Evolutionary conservation across 2,329 filamentous ascomycete species (phyloP), one percentile per base, ranked within the genome.

Genomic region (Nothopassalora personata): DNA sequence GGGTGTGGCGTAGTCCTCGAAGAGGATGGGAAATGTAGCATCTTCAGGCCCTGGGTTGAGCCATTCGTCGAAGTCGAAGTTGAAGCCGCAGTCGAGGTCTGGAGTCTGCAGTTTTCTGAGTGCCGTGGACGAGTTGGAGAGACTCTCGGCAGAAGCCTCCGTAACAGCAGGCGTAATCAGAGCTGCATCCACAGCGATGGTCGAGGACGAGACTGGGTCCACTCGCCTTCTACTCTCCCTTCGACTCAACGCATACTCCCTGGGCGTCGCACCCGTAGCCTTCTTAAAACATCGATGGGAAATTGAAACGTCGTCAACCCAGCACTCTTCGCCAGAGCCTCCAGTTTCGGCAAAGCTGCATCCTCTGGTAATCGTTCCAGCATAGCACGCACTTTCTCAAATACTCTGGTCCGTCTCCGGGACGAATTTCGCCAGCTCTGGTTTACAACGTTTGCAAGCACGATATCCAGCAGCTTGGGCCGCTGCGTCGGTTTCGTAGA

Each of bases 301-400:
- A 86, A 83, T 66, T 86, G 83, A 70, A 82, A 80, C 55, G 82
- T 81, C 4, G 81, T 83, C 46, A 85, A 69, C 0, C 80, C 80
- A 4, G 80, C 80, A 66, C 76, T 75, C 39, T 69, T 73, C 4
- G 83, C 83, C 68, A 86, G 73, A 33, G 76, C 72, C 31, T 78
- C 75, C 48, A 83, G 63, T 3, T 53, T 58, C 13, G 60, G 60
- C 9, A 60, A 18, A 3, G 48, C 30, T 1, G 54, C 55, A 47
- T 53, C 53, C 18, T 53, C 43, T 2, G 60, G 58, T 27, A 62
- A 39, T 6, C 34, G 7, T 28, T 59, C 61, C 6, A 63, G 61
- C 19, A 55, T 51, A 34, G 39, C 46, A 18, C 59, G 53, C 1
- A 63, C 52, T 23, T 33, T 56, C 18, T 57, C 59, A 43, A 43